These are phyloP conservation scores for Chrysanthemum seticuspe DNA, from an alignment of 129 eudicot genomes.

Conservation along the genomic window DNA sequence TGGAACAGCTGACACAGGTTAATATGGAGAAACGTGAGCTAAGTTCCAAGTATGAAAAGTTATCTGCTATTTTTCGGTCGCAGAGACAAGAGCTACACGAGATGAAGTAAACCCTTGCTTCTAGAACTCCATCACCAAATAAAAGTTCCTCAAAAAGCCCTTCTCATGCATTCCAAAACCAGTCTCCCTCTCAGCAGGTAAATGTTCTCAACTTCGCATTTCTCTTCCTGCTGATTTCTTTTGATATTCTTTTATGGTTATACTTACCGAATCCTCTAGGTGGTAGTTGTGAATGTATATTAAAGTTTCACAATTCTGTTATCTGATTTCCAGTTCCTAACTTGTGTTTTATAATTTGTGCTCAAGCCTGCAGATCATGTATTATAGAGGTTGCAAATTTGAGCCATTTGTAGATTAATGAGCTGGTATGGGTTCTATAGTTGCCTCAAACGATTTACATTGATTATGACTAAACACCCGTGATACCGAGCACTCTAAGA, in stretches of 20 bases:
- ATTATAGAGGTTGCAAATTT: neutral
- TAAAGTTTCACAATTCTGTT: neutral
- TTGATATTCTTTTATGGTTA: neutral
- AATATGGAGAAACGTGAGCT: conserved; percentile 75
- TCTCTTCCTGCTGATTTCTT: conserved; percentile 1
- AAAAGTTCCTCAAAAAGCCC: conserved; percentile 34
- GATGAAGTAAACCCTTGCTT: conserved; percentile 81
- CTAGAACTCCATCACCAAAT: conserved; percentile 71
- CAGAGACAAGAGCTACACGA: conserved; percentile 97
- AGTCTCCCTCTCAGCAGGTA: conserved; percentile 50
- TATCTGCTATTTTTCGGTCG: conserved; percentile 81
- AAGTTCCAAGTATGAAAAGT: conserved; percentile 81
- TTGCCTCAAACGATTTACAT: neutral
- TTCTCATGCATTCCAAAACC: conserved; percentile 42
- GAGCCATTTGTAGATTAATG: neutral
- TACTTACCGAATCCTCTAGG: neutral
- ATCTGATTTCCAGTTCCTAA: neutral
- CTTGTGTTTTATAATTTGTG: neutral
- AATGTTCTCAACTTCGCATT: conserved; percentile 12
- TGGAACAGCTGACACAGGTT: conserved; percentile 67
- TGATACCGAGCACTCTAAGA: too few relatives aligned
- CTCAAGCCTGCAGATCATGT: neutral
- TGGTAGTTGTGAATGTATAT: neutral
- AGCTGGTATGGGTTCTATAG: neutral
- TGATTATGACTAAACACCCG: neutral